Evolutionary conservation across 257 asterid genomes (phyloP), one percentile per base, ranked within the genome.

Genomic region (Ophiorrhiza pumila): DNA sequence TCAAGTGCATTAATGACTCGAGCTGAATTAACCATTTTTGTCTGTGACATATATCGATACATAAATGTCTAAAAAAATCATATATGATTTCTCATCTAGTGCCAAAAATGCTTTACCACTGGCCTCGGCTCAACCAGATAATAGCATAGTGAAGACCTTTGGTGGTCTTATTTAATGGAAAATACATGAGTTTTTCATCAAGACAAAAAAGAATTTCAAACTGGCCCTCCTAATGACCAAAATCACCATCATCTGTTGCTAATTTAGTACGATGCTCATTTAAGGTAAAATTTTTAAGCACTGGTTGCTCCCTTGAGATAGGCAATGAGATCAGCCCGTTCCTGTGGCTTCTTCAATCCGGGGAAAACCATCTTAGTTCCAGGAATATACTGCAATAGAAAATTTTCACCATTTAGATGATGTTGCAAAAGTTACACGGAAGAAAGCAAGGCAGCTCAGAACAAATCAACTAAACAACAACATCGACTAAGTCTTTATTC

Each of bases 301-400:
- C 52, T 23, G 50, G 98, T 89, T 59, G 98, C 81, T 61, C 76
- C 86, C 89, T 89, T 93, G 61, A 93, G 96, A 81, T 87, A 93
- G 9, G 96, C 86, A 76, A 93, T 89, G 31, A 93, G 94, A 85
- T 93, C 97, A 0, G 96, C 89, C 7, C 97, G 94, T 0, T 93
- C 98, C 80, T 89, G 89, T 57, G 97, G 98, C 80, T 93, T 93
- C 93, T 93, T 93, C 89, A 93, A 79, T 35, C 98, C 98, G 41
- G 98, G 98, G 84, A 93, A 93, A 29, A 93, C 98, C 98, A 93
- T 93, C 86, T 93, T 93, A 0, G 98, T 91, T 73, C 96, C 97
- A 57, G 97, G 97, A 43, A 93, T 93, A 75, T 93, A 93, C 97
- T 93, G 96, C 84, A 82, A 68, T 71, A 67, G 53, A 58, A 58